Base-by-base conservation (phyloP, 306 rosid species). In the Citrullus amarus region DNA sequence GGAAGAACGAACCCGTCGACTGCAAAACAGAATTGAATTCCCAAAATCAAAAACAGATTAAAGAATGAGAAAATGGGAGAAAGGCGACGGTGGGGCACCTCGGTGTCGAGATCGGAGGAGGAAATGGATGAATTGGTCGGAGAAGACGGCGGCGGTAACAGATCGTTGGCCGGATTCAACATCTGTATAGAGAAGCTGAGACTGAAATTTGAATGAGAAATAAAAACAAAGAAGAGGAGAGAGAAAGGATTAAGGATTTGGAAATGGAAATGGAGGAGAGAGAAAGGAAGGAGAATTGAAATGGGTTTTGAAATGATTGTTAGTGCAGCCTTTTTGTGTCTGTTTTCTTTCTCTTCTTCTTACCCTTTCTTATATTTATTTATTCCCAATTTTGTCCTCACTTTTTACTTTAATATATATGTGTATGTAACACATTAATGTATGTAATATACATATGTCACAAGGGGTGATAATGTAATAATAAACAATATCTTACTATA, bases 101-200 rank as follows among this genome's bases (percentile, higher is more conserved):
- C 90, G 7, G 99, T 95, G 89, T 92, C 99, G 82, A 95, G 93
- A 92, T 95, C 97, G 89, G 99, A 95, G 77, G 99, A 95, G 70
- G 97, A 92, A 69, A 95, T 79, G 80, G 97, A 95, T 39, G 99
- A 95, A 71, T 87, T 90, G 54, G 97, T 84, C 14, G 99, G 99
- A 38, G 99, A 95, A 4, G 93, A 87, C 38, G 96, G 97, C 18
- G 93, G 89, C 20, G 97, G 97, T 39, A 92, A 85, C 85, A 95
- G 82, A 54, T 91, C 92, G 77, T 80, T 75, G 36, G 91, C 90
- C 53, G 97, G 97, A 88, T 95, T 93, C 67, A 90, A 78, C 99
- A 95, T 95, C 34, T 28, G 79, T 9, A 16, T 69, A 18, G 15
- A 84, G 70, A 30, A 78, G 44, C 9, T 16, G 57, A 28, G 80